These are phyloP conservation scores for Fistulifera solaris DNA, from an alignment of 108 stramenopile species.

Conservation along the genomic window DNA sequence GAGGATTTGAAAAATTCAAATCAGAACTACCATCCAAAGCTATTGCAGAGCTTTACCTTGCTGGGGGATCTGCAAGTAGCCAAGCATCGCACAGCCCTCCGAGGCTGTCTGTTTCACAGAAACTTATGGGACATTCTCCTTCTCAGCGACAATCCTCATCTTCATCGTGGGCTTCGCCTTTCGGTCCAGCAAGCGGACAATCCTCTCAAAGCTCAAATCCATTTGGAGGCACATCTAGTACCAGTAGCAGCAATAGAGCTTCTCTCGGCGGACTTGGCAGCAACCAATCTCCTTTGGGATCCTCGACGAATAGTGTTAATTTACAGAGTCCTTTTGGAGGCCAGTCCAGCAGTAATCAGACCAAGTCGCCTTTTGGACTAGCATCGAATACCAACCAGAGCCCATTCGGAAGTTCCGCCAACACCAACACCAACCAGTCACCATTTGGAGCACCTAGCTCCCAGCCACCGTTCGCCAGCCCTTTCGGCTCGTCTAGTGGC, in stretches of 20 bases:
- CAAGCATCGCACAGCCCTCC: neutral
- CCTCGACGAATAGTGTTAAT: neutral
- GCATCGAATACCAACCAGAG: too few species aligned
- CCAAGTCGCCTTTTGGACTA: too few species aligned
- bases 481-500: too few species aligned
- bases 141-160: neutral
- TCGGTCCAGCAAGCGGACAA: neutral
- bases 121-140: neutral
- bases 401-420: too few species aligned
- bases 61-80: slow-evolving; percentile 4
- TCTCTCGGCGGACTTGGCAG: neutral
- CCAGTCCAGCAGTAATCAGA: too few species aligned
- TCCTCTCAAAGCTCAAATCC: neutral
- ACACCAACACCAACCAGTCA: too few species aligned
- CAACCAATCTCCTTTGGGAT: neutral
- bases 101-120: neutral
- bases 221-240: slow-evolving; percentile 1
- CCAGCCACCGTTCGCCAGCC: too few species aligned
- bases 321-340: neutral
- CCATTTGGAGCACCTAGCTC: too few species aligned
- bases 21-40: slow-evolving; percentile 49
- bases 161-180: neutral
- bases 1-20: slow-evolving; percentile 47
- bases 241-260: neutral
- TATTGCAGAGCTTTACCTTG: slow-evolving; percentile 47